These are phyloP conservation scores for Elaphomyces granulatus DNA, from an alignment of 495 filamentous ascomycete species.

Conservation along the genomic window DNA sequence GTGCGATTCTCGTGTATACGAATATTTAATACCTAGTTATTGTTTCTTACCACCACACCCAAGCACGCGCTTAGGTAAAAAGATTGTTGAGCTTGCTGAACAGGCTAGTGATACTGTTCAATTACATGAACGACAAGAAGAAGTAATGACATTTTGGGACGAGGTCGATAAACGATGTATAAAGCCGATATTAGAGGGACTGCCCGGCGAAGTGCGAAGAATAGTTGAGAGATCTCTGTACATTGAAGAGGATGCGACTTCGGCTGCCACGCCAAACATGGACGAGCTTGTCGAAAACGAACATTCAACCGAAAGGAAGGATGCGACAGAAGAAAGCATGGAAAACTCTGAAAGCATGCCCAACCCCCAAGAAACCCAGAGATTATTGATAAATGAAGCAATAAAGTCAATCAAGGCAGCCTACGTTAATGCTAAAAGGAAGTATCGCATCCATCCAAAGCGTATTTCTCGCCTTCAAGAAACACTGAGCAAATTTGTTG, in stretches of 20 bases:
- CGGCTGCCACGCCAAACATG: background rate
- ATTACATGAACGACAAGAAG: conserved; percentile 53
- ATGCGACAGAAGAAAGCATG: conserved; percentile 9
- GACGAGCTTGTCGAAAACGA: background rate
- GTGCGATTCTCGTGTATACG: conserved; percentile 89
- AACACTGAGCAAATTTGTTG: conserved; percentile 53
- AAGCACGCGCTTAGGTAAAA: conserved; percentile 65
- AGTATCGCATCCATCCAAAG: conserved; percentile 60
- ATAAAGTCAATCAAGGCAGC: conserved; percentile 64
- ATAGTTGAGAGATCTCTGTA: conserved; percentile 29
- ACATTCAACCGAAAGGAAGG: conserved; percentile 4
- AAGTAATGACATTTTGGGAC: conserved; percentile 68
- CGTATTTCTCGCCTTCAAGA: conserved; percentile 60
- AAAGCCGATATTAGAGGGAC: conserved; percentile 49
- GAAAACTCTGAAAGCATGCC: conserved; percentile 8
- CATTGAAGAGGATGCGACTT: conserved; percentile 7
- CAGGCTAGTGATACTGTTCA: conserved; percentile 53
- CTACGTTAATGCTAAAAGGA: conserved; percentile 59
- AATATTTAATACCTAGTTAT: conserved; percentile 88
- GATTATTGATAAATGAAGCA: conserved; percentile 30
- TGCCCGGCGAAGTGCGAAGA: conserved; percentile 33
- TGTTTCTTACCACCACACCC: conserved; percentile 87
- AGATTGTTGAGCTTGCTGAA: conserved; percentile 56
- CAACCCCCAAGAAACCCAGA: conserved; percentile 14
- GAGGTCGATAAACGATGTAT: conserved; percentile 61